Evolutionary conservation across 2,329 filamentous ascomycete species (phyloP).

Genomic region (Dichotomopilus funicola): DNA sequence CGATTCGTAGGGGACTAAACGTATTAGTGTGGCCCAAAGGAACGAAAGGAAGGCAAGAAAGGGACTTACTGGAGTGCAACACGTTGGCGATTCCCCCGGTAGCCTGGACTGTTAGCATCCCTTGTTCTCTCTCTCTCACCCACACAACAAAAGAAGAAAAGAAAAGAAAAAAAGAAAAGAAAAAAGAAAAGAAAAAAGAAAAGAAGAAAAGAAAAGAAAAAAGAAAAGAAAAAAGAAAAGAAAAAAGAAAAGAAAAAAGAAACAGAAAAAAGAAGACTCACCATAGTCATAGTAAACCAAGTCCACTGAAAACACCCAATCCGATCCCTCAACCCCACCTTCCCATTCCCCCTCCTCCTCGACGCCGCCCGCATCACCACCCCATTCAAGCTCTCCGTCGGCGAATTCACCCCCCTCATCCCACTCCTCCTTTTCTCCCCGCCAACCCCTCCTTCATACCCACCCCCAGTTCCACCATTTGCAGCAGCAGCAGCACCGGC

Average conservation of each 20-base stretch:
- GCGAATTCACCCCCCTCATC: background rate
- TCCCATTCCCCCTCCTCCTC: conserved; percentile 3
- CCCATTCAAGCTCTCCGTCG: conserved; percentile 15
- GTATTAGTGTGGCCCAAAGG: background rate
- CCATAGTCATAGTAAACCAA: conserved; percentile 66
- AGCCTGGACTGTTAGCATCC: conserved; percentile 33
- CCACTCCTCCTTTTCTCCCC: background rate
- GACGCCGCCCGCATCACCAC: conserved; percentile 8
- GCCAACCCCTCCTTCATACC: background rate
- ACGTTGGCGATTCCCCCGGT: conserved; percentile 52
- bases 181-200: background rate
- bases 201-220: background rate
- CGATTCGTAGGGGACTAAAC: conserved; percentile 47
- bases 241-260: background rate
- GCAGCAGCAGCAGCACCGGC: background rate
- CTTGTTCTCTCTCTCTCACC: background rate
- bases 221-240: too few species aligned
- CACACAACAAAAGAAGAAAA: background rate
- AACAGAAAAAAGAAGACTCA: conserved; percentile 12
- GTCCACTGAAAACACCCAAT: conserved; percentile 60
- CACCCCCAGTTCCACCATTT: background rate
- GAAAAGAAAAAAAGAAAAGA: background rate
- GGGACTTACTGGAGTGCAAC: conserved; percentile 44
- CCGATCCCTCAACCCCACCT: conserved; percentile 42
- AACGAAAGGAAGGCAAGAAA: background rate